Conservation (phyloP, 169 alveolate species). For the Eimeria praecox region DNA sequence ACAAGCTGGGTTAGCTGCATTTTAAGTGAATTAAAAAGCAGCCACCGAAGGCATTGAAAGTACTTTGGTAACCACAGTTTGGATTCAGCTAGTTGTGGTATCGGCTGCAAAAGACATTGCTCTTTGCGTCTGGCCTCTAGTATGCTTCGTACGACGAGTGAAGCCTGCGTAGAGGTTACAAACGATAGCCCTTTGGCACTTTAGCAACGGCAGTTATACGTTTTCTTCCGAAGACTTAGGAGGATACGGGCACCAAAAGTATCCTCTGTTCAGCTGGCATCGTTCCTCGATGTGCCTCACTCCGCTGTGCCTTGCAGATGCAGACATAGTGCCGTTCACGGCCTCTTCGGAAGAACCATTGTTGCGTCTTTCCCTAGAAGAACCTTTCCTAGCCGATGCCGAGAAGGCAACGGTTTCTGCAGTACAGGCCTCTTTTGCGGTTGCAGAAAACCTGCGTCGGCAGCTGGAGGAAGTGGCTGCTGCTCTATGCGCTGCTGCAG, state of each 20-base stretch:
- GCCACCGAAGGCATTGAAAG: not conserved
- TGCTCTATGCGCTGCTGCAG: slow-evolving; percentile 16
- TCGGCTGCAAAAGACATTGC: not conserved
- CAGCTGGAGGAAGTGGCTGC: slow-evolving; percentile 69
- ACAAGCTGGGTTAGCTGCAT: slow-evolving; percentile 57
- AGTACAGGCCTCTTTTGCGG: slow-evolving; percentile 50
- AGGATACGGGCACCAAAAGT: not conserved
- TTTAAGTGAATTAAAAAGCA: not conserved
- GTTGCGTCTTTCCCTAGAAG: slow-evolving; percentile 45
- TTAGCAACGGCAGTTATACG: not conserved
- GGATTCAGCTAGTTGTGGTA: not conserved
- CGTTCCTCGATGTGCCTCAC: not conserved
- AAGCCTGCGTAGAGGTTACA: not conserved
- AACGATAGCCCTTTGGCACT: not conserved
- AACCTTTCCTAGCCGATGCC: slow-evolving; percentile 54
- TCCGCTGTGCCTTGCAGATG: slow-evolving; percentile 34
- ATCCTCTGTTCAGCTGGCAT: not conserved
- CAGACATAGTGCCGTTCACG: slow-evolving; percentile 51
- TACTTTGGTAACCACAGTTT: not conserved
- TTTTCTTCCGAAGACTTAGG: not conserved
- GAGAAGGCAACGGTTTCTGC: slow-evolving; percentile 62
- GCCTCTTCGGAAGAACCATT: slow-evolving; percentile 52
- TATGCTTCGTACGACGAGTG: not conserved
- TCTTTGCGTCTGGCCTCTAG: not conserved
- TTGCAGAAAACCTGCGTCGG: slow-evolving; percentile 49